Base-by-base conservation (phyloP, 2,329 filamentous ascomycete genomes). In the Teratosphaeria pseudoeucalypti region DNA sequence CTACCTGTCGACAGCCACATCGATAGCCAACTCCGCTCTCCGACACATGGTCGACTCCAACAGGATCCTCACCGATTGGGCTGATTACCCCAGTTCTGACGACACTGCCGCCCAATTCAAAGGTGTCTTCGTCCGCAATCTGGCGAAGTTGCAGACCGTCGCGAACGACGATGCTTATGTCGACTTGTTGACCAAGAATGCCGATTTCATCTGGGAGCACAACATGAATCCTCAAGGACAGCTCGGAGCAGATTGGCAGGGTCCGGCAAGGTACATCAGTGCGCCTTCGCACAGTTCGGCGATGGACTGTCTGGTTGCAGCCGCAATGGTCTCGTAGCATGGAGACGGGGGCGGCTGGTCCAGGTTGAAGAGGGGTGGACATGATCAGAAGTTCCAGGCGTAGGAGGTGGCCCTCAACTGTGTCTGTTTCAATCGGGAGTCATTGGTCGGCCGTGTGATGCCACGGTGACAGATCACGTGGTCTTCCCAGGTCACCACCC, bases 81-180 rank as follows among this genome's bases (percentile, higher is more conserved):
- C 49, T 10, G 57, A 55, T 23, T 62, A 61, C 27, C 64, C 65
- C 1, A 57, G 58, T 4, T 59, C 65, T 10, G 74, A 74, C 26
- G 65, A 59, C 14, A 73, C 75, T 54, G 80, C 77, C 1, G 78
- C 82, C 37, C 83, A 87, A 66, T 90, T 89, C 78, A 90, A 90
- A 73, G 87, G 87, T 3, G 77, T 88, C 34, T 88, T 89, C 62
- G 78, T 82, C n/a, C 79, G 85, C 26, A 87, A 88, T 67, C 74
- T 90, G 26, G 76, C 77, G 27, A 78, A 81, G 60, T 73, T 90
- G 27, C 76, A 86, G 29, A 67, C 70, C 0, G 79, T 71, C 2
- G 77, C 77, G 0, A 79, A 80, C 0, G 73, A 80, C 37, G 71
- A 76, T 6, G 69, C 68, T 10, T 85, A 84, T 65, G 74, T 72